Conservation (phyloP, 495 filamentous ascomycete species). For the Astrocystis sublimbata region DNA sequence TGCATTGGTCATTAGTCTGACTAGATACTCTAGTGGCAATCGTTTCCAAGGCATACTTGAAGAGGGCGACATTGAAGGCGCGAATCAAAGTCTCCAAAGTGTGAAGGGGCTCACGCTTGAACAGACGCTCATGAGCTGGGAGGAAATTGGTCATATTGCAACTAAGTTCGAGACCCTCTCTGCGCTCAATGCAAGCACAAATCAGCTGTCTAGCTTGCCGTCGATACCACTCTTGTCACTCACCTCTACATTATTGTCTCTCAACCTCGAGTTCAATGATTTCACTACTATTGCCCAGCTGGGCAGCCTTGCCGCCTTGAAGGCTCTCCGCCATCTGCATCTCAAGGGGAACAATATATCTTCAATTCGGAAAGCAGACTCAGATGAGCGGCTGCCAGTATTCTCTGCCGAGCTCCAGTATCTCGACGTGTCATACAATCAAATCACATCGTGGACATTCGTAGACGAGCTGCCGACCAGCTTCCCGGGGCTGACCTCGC, state of each 20-base stretch:
- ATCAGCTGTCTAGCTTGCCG: conserved; percentile 48
- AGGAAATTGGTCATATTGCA: conserved; percentile 57
- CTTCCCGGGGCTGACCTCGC: conserved; percentile 69
- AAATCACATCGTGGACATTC: conserved; percentile 67
- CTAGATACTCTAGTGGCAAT: conserved; percentile 62
- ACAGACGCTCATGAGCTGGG: conserved; percentile 71
- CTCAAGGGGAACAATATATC: conserved; percentile 59
- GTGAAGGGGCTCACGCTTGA: conserved; percentile 73
- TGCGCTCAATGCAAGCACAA: conserved; percentile 53
- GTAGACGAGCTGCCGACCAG: conserved; percentile 62
- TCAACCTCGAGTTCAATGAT: conserved; percentile 76
- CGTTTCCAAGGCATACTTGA: conserved; percentile 58
- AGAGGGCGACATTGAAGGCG: conserved; percentile 36
- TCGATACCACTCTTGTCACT: conserved; percentile 49
- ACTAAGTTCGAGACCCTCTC: conserved; percentile 61
- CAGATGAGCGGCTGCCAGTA: conserved; percentile 19
- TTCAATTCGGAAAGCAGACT: conserved; percentile 26
- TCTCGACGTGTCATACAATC: conserved; percentile 80
- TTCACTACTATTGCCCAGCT: conserved; percentile 63
- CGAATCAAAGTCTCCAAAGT: conserved; percentile 47
- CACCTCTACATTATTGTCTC: conserved; percentile 46
- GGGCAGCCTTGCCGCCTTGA: conserved; percentile 55
- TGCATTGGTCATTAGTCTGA: not conserved
- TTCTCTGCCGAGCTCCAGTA: conserved; percentile 53
- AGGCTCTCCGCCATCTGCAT: conserved; percentile 61